Percentiles rank a stretch among this genome's conserved stretches.
phyloP scores from a whole-genome alignment of 331 rosid species.

The Pyracantha coccinea region DNA sequence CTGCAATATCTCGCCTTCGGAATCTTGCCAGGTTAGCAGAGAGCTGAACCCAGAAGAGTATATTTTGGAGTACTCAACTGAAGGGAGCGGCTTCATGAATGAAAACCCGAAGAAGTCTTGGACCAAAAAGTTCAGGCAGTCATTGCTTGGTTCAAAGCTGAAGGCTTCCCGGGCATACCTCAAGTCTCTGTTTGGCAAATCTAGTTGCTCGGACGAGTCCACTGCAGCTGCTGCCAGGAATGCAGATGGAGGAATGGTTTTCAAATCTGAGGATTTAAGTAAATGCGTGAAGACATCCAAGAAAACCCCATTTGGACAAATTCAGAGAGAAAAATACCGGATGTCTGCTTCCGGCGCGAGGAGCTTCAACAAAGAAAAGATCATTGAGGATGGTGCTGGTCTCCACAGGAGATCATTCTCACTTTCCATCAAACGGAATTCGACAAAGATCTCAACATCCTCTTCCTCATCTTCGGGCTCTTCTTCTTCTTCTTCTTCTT shows the following conservation, averaged over 20 bases:
- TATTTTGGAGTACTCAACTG: slow-evolving; percentile 24
- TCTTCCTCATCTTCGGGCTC: slow-evolving; percentile 33
- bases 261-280: slow-evolving; percentile 42
- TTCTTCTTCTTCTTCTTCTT: slow-evolving; percentile 33
- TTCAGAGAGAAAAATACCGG: slow-evolving; percentile 36
- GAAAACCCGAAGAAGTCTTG: slow-evolving; percentile 57
- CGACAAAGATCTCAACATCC: slow-evolving; percentile 40
- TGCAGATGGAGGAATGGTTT: slow-evolving; percentile 62
- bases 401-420: slow-evolving; percentile 83
- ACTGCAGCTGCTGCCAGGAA: slow-evolving; percentile 53
- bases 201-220: slow-evolving; percentile 72
- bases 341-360: slow-evolving; percentile 29
- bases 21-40: slow-evolving; percentile 70
- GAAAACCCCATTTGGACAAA: slow-evolving; percentile 58
- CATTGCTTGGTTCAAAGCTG: slow-evolving; percentile 62
- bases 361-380: slow-evolving; percentile 29
- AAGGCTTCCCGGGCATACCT: slow-evolving; percentile 85
- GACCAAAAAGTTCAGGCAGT: slow-evolving; percentile 71
- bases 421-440: slow-evolving; percentile 46
- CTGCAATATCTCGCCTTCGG: slow-evolving; percentile 80
- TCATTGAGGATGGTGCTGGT: slow-evolving; percentile 26
- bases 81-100: slow-evolving; percentile 17
- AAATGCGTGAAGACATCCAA: slow-evolving; percentile 28
- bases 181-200: slow-evolving; percentile 69
- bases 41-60: slow-evolving; percentile 65